Evolutionary conservation across 2,329 filamentous ascomycete genomes (phyloP), one percentile per base, ranked within the genome.

Genomic region (Botrytis paeoniae): DNA sequence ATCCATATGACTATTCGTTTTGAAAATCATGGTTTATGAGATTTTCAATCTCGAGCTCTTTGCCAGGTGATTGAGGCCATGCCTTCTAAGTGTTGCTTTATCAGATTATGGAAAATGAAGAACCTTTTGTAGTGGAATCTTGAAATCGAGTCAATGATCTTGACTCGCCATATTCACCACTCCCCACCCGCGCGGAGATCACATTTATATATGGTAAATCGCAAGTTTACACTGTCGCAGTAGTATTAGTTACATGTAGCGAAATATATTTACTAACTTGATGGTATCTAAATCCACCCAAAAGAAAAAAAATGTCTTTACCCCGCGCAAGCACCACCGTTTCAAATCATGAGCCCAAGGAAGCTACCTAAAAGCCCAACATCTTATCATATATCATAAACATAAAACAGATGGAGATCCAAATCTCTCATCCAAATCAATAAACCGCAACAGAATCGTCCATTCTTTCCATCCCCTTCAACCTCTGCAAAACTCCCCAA

Each of bases 161-260:
- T 18, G 7, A 18, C 7, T 57, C 6, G 18, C 51, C n/a, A 8
- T 3, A 29, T 29, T 57, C 48, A n/a, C 25, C 12, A 32, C n/a
- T 29, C 6, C 25, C 3, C 12, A 29, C 25, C 51, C 7, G 14
- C 14, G 7, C 16, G 18, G 6, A 57, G 0, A n/a, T 57, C n/a
- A 18, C 7, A 1, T 18, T 7, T 18, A 1, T 29, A 8, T 18
- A 3, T 8, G 2, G n/a, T 8, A 18, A 18, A 8, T 7, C 0
- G 4, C 2, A 14, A n/a, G 0, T 5, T 3, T 3, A 54, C 0
- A 7, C 14, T 29, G 0, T 29, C 6, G 0, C 12, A 29, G 3
- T 54, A 14, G 2, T 3, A 0, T 7, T 3, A 4, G 14, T 4
- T 29, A 57, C 6, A 8, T 29, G 5, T 0, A 0, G 7, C 0